Conservation (phyloP, 805 yeast genomes). For the Myxozyma nipponensis region DNA sequence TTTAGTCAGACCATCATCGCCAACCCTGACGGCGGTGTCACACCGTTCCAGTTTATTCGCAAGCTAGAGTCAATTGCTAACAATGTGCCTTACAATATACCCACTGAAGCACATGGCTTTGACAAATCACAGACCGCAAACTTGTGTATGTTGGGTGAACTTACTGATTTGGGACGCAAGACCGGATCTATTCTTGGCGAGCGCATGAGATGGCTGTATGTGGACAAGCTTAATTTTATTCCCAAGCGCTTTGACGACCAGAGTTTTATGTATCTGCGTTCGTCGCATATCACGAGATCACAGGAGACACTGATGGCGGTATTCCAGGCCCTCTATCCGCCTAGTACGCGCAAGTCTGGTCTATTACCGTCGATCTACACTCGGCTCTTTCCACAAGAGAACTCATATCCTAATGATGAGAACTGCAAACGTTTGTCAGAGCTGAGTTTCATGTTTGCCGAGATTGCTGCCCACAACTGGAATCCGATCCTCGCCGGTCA, state of each 20-base stretch:
- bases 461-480: constrained; percentile 25
- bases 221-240: constrained; percentile 20
- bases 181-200: constrained; percentile 27
- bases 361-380: constrained; percentile 21
- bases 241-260: constrained; percentile 19
- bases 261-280: constrained; percentile 18
- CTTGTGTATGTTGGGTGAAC: constrained; percentile 25
- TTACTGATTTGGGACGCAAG: constrained; percentile 27
- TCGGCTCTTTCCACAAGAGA: constrained; percentile 27
- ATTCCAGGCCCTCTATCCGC: constrained; percentile 25
- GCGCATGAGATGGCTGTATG: constrained; percentile 21
- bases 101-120: constrained; percentile 11
- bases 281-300: constrained; percentile 27
- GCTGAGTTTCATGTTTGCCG: constrained; percentile 26
- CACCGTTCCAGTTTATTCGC: constrained; percentile 24
- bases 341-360: constrained; percentile 15
- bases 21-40: constrained; percentile 4
- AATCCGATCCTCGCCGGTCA: constrained; percentile 23
- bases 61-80: constrained; percentile 24
- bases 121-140: constrained; percentile 4
- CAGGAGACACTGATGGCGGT: constrained; percentile 26
- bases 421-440: constrained; percentile 26
- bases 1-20: constrained; percentile 22
- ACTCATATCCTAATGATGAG: constrained; percentile 29
- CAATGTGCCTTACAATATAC: constrained; percentile 19